Conservation (phyloP, 2,329 filamentous ascomycete genomes). For the Fusarium chuoi region DNA sequence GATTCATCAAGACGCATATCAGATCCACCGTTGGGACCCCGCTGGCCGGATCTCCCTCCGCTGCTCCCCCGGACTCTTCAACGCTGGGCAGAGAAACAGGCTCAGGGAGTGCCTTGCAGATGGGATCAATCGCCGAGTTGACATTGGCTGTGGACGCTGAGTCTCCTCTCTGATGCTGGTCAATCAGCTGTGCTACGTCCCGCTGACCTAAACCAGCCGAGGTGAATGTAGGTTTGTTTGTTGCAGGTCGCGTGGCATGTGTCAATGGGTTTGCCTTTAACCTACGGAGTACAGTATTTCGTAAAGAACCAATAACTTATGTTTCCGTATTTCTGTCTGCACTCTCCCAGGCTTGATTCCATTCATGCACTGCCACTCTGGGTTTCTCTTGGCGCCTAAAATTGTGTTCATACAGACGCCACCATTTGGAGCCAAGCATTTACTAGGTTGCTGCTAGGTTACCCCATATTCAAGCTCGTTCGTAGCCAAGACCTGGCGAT, state of each 20-base stretch:
- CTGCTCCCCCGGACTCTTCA: constrained; percentile 23
- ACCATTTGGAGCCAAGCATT: constrained; percentile 38
- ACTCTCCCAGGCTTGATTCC: background rate
- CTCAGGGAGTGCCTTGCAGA: constrained; percentile 29
- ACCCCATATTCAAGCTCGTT: constrained; percentile 32
- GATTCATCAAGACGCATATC: constrained; percentile 33
- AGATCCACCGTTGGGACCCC: constrained; percentile 12
- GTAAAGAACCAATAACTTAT: background rate
- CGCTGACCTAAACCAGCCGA: constrained; percentile 31
- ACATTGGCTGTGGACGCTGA: constrained; percentile 13
- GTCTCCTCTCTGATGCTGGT: constrained; percentile 16
- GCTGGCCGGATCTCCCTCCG: constrained; percentile 14
- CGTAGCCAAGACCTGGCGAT: constrained; percentile 34
- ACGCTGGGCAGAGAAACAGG: constrained; percentile 15
- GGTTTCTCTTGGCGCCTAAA: constrained; percentile 20
- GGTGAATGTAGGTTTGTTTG: constrained; percentile 19
- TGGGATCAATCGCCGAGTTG: constrained; percentile 22
- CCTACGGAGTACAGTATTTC: background rate
- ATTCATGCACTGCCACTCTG: constrained; percentile 27
- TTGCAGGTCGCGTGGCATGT: constrained; percentile 28
- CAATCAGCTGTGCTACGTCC: constrained; percentile 10
- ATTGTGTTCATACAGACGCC: constrained; percentile 20
- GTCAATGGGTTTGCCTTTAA: constrained; percentile 6
- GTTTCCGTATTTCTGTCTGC: background rate
- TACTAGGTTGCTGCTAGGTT: constrained; percentile 10